These are phyloP conservation scores for Candida taoyuanica DNA, from an alignment of 805 yeast species.

Conservation along the genomic window DNA sequence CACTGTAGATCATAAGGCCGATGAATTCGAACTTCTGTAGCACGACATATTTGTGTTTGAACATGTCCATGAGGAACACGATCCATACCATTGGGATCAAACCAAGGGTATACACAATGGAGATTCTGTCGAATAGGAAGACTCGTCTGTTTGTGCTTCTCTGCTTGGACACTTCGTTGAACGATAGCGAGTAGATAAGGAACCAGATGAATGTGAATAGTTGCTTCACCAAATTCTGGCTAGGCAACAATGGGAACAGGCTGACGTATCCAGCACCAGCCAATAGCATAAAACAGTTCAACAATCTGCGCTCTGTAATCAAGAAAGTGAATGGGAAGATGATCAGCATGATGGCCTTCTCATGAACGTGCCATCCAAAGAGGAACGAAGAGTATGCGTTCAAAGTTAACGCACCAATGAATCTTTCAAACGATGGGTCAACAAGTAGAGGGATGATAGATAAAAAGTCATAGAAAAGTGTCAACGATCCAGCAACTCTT, in stretches of 20 bases:
- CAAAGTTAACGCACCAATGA: slow-evolving; percentile 77
- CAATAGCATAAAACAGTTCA: slow-evolving; percentile 66
- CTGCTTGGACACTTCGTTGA: slow-evolving; percentile 60
- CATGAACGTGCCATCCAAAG: slow-evolving; percentile 99
- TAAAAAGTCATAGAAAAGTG: slow-evolving; percentile 79
- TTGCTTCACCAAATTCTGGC: slow-evolving; percentile 74
- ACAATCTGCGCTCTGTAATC: slow-evolving; percentile 62
- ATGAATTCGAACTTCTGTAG: slow-evolving; percentile 65
- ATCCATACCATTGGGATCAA: slow-evolving; percentile 57
- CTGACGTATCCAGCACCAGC: slow-evolving; percentile 82
- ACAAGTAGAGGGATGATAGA: slow-evolving; percentile 68
- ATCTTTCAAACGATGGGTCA: slow-evolving; percentile 72
- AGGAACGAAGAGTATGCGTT: slow-evolving; percentile 90
- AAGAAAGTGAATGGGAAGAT: slow-evolving; percentile 84
- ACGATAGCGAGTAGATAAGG: slow-evolving; percentile 65
- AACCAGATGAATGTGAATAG: slow-evolving; percentile 83
- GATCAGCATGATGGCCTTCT: slow-evolving; percentile 88
- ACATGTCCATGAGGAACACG: slow-evolving; percentile 45
- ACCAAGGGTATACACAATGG: slow-evolving; percentile 61
- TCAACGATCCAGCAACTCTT: slow-evolving; percentile 65
- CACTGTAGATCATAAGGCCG: slow-evolving; percentile 75
- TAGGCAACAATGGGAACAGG: slow-evolving; percentile 78
- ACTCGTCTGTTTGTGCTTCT: slow-evolving; percentile 36
- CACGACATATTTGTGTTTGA: slow-evolving; percentile 48
- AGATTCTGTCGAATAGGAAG: slow-evolving; percentile 68